Base-by-base conservation (phyloP, 352 stramenopile genomes). In the Phytophthora agathidicida region DNA sequence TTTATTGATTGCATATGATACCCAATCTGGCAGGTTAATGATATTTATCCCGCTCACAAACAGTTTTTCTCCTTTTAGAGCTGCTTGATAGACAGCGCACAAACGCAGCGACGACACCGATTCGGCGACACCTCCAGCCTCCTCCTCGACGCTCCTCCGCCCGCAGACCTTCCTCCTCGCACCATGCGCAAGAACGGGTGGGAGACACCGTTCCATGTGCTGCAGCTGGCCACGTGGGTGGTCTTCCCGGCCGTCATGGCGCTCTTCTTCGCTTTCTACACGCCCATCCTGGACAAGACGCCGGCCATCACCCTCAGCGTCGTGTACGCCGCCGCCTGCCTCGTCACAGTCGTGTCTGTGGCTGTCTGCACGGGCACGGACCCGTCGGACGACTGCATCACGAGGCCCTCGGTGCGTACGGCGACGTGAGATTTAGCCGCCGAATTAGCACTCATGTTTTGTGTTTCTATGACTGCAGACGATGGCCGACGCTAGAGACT, bases 211-310 rank as follows among this genome's bases (percentile, higher is more conserved):
- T 93, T 93, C 73, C 83, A 95, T 65, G 65, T 81, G 54, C 78
- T 95, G 32, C 86, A 95, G 62, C 58, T 95, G 36, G 74, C 79
- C 44, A 93, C 86, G 24, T 95, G 86, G 86, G 50, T 94, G 52
- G 75, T 92, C 44, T 94, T 95, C 65, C 86, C 86, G 23, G 64
- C 65, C 32, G 74, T 93, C 62, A 86, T 94, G 68, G 75, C 69
- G 65, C 68, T 91, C 53, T 95, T 93, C 71, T 93, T 91, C 66
- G 78, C 70, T 27, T 92, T 94, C 66, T 91, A 79, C 57, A 89
- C 83, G 53, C 84, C 86, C 42, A 55, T 93, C 41, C 61, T 95
- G 19, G 43, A 86, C 37, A 31, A 48, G 7, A 75, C 76, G 43
- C 53, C 65, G 6, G 69, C 83, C 32, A 77, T 89, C 53, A 23